These are phyloP conservation scores for Hevea brasiliensis DNA, from an alignment of 345 rosid species.

Conservation along the genomic window DNA sequence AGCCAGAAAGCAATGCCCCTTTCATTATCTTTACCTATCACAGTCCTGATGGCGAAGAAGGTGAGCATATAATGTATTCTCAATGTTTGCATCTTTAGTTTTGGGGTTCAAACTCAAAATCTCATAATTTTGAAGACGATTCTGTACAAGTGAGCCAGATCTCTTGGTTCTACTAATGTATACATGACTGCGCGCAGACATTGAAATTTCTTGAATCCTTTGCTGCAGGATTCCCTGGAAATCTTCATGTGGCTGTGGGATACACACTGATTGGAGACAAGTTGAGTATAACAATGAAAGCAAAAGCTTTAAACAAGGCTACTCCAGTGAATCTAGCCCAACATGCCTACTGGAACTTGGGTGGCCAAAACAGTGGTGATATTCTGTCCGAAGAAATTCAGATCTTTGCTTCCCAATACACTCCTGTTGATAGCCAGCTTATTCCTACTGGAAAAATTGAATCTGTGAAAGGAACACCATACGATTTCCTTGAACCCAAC, in stretches of 20 bases:
- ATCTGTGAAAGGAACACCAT: conserved; percentile 71
- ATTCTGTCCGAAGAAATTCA: conserved; percentile 67
- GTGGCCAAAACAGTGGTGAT: conserved; percentile 69
- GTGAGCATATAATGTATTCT: conserved; percentile 28
- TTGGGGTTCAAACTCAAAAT: too few species aligned
- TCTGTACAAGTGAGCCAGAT: too few species aligned
- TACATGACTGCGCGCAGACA: too few species aligned
- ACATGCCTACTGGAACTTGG: conserved; percentile 88
- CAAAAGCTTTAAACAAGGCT: conserved; percentile 61
- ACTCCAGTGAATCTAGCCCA: conserved; percentile 86
- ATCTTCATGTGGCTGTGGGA: conserved; percentile 42
- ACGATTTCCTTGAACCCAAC: conserved; percentile 61
- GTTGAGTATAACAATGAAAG: conserved; percentile 66
- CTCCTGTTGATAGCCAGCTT: conserved; percentile 54
- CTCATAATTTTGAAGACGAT: too few species aligned
- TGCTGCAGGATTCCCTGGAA: conserved; percentile 83
- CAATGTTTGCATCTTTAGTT: too few species aligned
- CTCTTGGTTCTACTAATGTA: too few species aligned
- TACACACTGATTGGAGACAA: conserved; percentile 43
- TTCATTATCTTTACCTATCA: conserved; percentile 55
- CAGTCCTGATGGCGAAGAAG: conserved; percentile 85
- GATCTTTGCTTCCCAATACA: conserved; percentile 60
- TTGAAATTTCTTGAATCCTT: neutral
- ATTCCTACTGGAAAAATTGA: conserved; percentile 74
- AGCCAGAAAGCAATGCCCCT: conserved; percentile 46